Conservation (phyloP, 805 yeast genomes). For the Millerago galiae region DNA sequence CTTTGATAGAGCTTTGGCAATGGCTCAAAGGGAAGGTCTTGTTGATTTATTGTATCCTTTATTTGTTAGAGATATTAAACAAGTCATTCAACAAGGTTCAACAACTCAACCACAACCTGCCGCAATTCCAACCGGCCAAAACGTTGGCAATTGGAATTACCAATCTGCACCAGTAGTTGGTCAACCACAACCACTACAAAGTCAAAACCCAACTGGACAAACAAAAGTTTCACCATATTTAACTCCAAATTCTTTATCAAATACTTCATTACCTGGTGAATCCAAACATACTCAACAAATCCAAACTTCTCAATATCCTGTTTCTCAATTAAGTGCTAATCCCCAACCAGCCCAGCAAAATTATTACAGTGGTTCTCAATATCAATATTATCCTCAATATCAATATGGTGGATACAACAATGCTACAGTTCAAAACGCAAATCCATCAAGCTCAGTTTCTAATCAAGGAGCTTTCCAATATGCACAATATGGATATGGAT, state of each 20-base stretch:
- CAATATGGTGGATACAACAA: slow-evolving; percentile 5
- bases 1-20: slow-evolving; percentile 71
- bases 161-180: background rate
- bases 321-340: slow-evolving; percentile 1
- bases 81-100: slow-evolving; percentile 32
- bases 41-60: slow-evolving; percentile 60
- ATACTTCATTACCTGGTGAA: slow-evolving; percentile 11
- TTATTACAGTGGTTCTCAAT: slow-evolving; percentile 5
- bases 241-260: slow-evolving; percentile 19
- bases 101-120: slow-evolving; percentile 23
- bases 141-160: too few relatives aligned
- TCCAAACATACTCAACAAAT: slow-evolving; percentile 5
- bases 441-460: slow-evolving; percentile 5
- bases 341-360: slow-evolving; percentile 6
- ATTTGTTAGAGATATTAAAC: slow-evolving; percentile 68
- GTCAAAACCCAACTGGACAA: background rate
- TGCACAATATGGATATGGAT: slow-evolving; percentile 20
- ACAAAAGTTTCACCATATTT: slow-evolving; percentile 19
- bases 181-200: background rate
- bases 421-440: background rate
- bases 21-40: slow-evolving; percentile 77
- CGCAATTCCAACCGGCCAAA: slow-evolving; percentile 8
- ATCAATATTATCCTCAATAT: slow-evolving; percentile 12
- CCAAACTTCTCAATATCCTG: slow-evolving; percentile 1
- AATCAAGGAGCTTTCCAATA: slow-evolving; percentile 14